Conservation (phyloP, 306 rosid species). For the Pachyrhizus erosus region DNA sequence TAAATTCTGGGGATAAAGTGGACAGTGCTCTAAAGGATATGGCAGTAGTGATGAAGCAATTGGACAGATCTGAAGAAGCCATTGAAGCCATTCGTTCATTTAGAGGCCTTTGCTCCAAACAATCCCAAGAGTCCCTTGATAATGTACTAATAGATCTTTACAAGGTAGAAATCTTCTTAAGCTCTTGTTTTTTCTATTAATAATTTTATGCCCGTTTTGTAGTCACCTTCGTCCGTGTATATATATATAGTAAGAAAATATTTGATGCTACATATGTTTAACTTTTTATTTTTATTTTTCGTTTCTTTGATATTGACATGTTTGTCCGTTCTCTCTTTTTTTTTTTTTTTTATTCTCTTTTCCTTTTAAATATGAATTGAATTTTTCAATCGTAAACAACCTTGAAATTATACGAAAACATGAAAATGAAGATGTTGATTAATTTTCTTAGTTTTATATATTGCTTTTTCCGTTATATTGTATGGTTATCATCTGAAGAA, state of each 20-base stretch:
- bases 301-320: background rate
- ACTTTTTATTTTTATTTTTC: background rate
- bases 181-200: background rate
- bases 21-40: conserved; percentile 94
- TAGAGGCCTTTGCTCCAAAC: conserved; percentile 75
- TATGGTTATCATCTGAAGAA: background rate
- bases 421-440: background rate
- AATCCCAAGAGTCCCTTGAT: conserved; percentile 93
- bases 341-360: background rate
- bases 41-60: conserved; percentile 95
- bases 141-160: conserved; percentile 87
- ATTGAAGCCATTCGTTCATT: conserved; percentile 86
- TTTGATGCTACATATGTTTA: background rate
- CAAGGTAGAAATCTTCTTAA: conserved; percentile 60
- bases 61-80: conserved; percentile 86
- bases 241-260: background rate
- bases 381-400: background rate
- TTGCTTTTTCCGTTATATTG: background rate
- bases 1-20: conserved; percentile 82
- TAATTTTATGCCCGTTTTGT: background rate
- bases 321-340: background rate
- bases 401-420: background rate
- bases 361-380: background rate
- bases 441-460: background rate
- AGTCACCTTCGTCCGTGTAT: background rate